A percentile compares a stretch with the other conserved stretches of the same genome.
These are phyloP conservation scores for Colletotrichum sp. DNA, from an alignment of 2,329 filamentous ascomycete genomes.

Conservation along the genomic window DNA sequence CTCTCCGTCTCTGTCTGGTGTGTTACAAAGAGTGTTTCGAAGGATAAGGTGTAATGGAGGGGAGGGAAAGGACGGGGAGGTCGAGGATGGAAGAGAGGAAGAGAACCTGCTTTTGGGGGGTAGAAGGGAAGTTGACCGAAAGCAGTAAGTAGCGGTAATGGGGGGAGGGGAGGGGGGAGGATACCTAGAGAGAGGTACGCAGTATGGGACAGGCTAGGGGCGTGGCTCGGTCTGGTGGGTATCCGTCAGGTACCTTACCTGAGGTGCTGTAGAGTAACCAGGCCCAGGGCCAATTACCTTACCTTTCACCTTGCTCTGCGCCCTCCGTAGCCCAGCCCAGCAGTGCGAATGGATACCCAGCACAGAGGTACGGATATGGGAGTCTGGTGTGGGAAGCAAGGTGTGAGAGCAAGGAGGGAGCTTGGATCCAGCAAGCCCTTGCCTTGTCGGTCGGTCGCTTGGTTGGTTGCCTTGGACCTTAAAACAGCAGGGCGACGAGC, in stretches of 20 bases:
- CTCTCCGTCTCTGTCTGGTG: conserved; percentile 8
- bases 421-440: conserved; percentile 17
- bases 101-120: conserved; percentile 20
- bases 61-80: conserved; percentile 24
- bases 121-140: conserved; percentile 22
- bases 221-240: conserved; percentile 22
- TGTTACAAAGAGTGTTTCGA: conserved; percentile 34
- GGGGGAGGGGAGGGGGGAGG: neutral
- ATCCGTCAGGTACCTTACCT: conserved; percentile 3
- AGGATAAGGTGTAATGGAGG: conserved; percentile 21
- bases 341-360: conserved; percentile 3
- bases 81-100: conserved; percentile 23
- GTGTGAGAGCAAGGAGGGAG: conserved; percentile 17
- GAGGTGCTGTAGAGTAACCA: neutral
- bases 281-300: conserved; percentile 8
- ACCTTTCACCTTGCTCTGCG: neutral
- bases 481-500: neutral
- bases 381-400: neutral
- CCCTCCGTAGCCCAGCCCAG: conserved; percentile 1
- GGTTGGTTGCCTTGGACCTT: conserved; percentile 1
- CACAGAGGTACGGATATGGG: neutral
- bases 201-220: conserved; percentile 9
- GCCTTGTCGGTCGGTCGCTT: neutral
- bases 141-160: conserved; percentile 23
- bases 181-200: neutral